These are phyloP conservation scores for Nematocida major DNA, from an alignment of 371 early-diverging fungal species.

Conservation along the genomic window DNA sequence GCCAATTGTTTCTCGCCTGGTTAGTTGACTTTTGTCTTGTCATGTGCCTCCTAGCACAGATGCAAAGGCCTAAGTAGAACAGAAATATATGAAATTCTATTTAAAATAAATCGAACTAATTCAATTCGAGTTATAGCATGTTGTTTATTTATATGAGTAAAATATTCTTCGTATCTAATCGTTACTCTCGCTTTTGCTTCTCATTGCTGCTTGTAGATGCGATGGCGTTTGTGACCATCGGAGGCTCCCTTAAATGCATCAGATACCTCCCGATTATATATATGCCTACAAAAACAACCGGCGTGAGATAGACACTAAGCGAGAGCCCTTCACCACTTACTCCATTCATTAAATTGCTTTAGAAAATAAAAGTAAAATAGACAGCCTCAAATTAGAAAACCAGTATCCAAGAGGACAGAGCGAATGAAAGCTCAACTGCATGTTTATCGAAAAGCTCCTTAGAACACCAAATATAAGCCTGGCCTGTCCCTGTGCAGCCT, in stretches of 20 bases:
- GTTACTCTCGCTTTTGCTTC: not conserved
- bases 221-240: not conserved
- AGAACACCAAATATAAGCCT: too few species aligned
- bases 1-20: not conserved
- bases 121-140: not conserved
- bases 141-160: not conserved
- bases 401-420: not conserved
- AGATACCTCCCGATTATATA: constrained; percentile 5
- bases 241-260: not conserved
- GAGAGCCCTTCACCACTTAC: not conserved
- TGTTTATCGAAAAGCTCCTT: too few species aligned
- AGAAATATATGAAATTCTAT: too few species aligned
- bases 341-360: not conserved
- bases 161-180: not conserved
- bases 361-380: not conserved
- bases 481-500: too few species aligned
- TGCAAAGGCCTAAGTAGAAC: not conserved
- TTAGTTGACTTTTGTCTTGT: not conserved
- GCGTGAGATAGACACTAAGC: not conserved
- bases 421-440: not conserved
- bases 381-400: not conserved
- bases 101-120: not conserved
- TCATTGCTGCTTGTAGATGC: not conserved
- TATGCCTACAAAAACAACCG: not conserved
- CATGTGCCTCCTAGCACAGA: not conserved